Conservation (phyloP, 176 grass and related monocot species). For the Bolboschoenus planiculmis region DNA sequence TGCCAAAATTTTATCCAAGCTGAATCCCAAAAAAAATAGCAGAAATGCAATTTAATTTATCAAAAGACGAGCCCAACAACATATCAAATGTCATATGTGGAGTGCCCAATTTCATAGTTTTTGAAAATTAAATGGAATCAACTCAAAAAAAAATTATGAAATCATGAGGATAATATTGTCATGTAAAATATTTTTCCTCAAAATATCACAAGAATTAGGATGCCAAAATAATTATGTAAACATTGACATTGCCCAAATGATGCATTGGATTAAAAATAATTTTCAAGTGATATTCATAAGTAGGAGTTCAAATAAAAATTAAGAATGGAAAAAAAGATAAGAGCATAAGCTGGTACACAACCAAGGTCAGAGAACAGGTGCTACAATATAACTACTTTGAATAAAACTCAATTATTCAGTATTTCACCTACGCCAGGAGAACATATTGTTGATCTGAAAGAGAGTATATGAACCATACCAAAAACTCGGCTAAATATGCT, state of each 20-base stretch:
- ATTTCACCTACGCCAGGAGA: not conserved
- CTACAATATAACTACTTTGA: not conserved
- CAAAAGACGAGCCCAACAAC: not conserved
- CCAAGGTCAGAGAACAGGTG: not conserved
- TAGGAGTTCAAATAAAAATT: not conserved
- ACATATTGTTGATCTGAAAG: not conserved
- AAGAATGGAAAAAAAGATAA: conserved; percentile 1
- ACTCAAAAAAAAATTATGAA: not conserved
- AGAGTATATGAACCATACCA: conserved; percentile 47
- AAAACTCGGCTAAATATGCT: conserved; percentile 75
- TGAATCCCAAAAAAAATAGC: not conserved
- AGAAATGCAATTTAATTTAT: conserved; percentile 1
- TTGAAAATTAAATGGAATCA: not conserved
- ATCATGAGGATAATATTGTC: not conserved
- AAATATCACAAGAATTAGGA: not conserved
- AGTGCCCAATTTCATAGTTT: not conserved
- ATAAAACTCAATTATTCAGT: not conserved
- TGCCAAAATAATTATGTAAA: not conserved
- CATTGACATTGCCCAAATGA: not conserved
- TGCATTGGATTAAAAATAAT: not conserved
- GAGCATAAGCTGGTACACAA: not conserved
- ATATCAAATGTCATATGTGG: not conserved
- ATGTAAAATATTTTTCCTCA: not conserved
- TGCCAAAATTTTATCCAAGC: not conserved
- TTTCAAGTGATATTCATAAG: not conserved